Evolutionary conservation across 2,329 filamentous ascomycete genomes (phyloP), one percentile per base, ranked within the genome.

Genomic region (Xylaria sp.): DNA sequence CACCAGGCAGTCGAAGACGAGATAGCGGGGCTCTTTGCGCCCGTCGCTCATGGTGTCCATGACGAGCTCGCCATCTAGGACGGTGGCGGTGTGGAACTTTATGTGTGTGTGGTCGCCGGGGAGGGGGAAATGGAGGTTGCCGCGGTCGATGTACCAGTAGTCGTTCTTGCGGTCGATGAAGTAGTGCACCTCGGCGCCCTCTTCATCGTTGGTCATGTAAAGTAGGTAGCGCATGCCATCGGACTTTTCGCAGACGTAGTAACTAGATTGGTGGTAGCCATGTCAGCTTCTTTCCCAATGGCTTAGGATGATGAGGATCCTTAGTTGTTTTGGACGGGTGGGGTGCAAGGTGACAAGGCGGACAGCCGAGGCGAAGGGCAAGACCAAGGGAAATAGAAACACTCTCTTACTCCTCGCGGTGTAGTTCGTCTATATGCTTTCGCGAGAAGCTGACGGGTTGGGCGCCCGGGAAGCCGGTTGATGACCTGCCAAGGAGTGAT

Each of bases 81-180:
- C 82, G 0, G 96, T 98, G 68, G 89, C 87, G 15, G 84, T 87
- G 78, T 98, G 94, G 78, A 93, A 97, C 15, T 83, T 85, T 50
- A 84, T 81, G 12, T 87, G 85, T 23, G 41, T 45, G 43, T 12
- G 9, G 72, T 92, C 86, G 50, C 87, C 83, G 43, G 88, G 88
- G 25, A 91, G 83, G 0, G 96, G 96, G 73, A 98, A 94, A 79
- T 97, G 93, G 28, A 98, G 86, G 65, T 83, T 86, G 61, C 83
- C 83, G 69, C 87, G 85, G 34, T 88, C 87, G 68, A 98, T 89
- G 76, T 87, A 93, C 87, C 95, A 97, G 84, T 96, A 99, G 79
- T 98, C 94, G 82, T 99, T 98, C 82, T 94, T 97, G 77, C 96
- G 93, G 82, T 99, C 95, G 81, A 99, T 97, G 65, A 99, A 86